phyloP scores from a whole-genome alignment of 2,329 filamentous ascomycete species.

The Tolypocladium paradoxum region DNA sequence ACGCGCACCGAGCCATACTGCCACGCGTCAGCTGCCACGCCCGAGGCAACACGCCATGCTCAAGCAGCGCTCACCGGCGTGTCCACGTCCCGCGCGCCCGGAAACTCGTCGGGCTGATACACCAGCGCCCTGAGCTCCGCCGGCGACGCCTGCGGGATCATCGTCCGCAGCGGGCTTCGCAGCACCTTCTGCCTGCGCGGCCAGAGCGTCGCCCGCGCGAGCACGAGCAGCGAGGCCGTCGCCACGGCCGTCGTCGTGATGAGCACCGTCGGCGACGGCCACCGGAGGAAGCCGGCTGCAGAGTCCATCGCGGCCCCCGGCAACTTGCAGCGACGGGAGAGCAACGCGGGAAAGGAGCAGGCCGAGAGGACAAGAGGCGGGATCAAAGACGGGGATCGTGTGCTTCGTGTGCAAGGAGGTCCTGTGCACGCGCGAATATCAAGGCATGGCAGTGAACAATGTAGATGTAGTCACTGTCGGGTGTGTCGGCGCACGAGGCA shows the following conservation, averaged over 20 bases:
- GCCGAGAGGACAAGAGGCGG: neutral
- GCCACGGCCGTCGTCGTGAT: conserved; percentile 29
- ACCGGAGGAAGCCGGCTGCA: conserved; percentile 10
- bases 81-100: conserved; percentile 60
- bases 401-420: neutral
- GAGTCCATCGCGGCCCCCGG: conserved; percentile 15
- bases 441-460: neutral
- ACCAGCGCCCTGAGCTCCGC: conserved; percentile 26
- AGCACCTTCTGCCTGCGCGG: conserved; percentile 28
- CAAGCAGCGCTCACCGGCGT: conserved; percentile 40
- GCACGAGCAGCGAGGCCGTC: conserved; percentile 27
- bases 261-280: conserved; percentile 15
- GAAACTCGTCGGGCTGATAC: conserved; percentile 60
- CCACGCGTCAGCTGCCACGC: conserved; percentile 2
- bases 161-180: conserved; percentile 32
- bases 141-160: conserved; percentile 22
- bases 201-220: conserved; percentile 26
- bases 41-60: neutral
- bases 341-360: neutral
- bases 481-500: neutral
- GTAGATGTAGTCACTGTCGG: neutral
- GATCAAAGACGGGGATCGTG: neutral
- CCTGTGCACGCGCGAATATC: too few species aligned
- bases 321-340: neutral
- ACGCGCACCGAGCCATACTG: conserved; percentile 64